Conservation (phyloP, 768 basidiomycete species). For the Filobasidium floriforme region DNA sequence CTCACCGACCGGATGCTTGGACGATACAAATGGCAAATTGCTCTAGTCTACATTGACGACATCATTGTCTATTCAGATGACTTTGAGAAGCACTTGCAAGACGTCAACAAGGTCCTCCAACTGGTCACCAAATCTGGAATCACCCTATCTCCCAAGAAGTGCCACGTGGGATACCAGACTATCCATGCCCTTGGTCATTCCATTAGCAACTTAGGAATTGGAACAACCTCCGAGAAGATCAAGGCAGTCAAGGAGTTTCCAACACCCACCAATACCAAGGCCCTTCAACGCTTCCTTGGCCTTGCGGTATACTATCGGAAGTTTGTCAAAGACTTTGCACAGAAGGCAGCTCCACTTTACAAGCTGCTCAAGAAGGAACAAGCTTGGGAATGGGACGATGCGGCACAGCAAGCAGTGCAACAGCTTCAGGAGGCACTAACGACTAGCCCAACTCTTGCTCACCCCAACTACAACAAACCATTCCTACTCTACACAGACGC, state of each 20-base stretch:
- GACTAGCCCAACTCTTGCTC: conserved; percentile 10
- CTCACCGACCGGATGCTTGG: conserved; percentile 10
- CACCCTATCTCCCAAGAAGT: too few relatives aligned
- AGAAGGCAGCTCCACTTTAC: conserved; percentile 19
- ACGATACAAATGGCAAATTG: too few relatives aligned
- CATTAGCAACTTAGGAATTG: conserved; percentile 15
- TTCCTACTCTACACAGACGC: too few relatives aligned
- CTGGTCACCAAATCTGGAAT: too few relatives aligned
- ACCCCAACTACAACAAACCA: conserved; percentile 3
- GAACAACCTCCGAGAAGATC: conserved; percentile 7
- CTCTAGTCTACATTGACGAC: too few relatives aligned
- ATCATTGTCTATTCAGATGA: too few relatives aligned
- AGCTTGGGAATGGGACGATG: conserved; percentile 11
- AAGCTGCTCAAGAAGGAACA: conserved; percentile 16
- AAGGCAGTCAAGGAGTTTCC: conserved; percentile 27
- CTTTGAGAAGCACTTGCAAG: too few relatives aligned
- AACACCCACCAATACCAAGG: conserved; percentile 20
- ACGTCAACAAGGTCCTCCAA: too few relatives aligned
- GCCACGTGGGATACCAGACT: conserved; percentile 9
- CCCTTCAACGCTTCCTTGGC: conserved; percentile 29
- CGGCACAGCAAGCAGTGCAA: conserved; percentile 11
- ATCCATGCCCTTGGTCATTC: conserved; percentile 11
- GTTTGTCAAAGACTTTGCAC: conserved; percentile 27
- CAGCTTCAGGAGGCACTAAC: conserved; percentile 9
- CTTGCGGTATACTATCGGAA: too few relatives aligned